A percentile compares a stretch with the other conserved stretches of the same genome.
Conservation (phyloP, 2,329 filamentous ascomycete species). For the Bipolaris sorokiniana region DNA sequence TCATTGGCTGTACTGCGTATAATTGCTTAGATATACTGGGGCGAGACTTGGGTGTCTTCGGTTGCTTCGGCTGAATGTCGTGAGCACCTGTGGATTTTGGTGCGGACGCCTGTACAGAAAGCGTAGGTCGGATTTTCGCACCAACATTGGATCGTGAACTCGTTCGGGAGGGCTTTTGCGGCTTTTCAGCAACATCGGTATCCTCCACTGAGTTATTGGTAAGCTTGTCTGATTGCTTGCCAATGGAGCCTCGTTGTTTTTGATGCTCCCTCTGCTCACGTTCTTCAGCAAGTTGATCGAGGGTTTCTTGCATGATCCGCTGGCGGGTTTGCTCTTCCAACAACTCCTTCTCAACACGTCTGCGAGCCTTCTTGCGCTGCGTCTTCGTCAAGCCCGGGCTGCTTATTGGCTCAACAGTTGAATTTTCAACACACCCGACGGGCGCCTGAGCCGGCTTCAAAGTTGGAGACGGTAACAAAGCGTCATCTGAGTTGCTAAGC, state of each 20-base stretch:
- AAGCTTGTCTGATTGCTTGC: conserved; percentile 3
- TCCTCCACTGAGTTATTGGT: neutral
- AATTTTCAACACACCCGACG: neutral
- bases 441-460: conserved; percentile 4
- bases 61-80: conserved; percentile 16
- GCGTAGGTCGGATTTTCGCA: conserved; percentile 35
- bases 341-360: conserved; percentile 31
- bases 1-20: conserved; percentile 14
- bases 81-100: neutral
- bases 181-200: conserved; percentile 3
- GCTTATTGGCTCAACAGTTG: conserved; percentile 4
- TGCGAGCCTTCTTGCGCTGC: conserved; percentile 36
- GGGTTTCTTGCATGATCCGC: conserved; percentile 16
- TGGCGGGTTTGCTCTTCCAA: conserved; percentile 16
- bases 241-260: neutral
- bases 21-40: conserved; percentile 17
- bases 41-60: conserved; percentile 20
- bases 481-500: conserved; percentile 55
- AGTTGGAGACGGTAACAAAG: conserved; percentile 31
- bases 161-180: conserved; percentile 11
- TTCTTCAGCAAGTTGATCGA: conserved; percentile 14
- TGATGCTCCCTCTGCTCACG: conserved; percentile 8
- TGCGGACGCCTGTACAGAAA: conserved; percentile 11
- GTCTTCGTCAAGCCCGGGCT: conserved; percentile 29
- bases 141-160: conserved; percentile 38